phyloP scores from a whole-genome alignment of 2,329 filamentous ascomycete species.

The Nigrograna mackinnonii region DNA sequence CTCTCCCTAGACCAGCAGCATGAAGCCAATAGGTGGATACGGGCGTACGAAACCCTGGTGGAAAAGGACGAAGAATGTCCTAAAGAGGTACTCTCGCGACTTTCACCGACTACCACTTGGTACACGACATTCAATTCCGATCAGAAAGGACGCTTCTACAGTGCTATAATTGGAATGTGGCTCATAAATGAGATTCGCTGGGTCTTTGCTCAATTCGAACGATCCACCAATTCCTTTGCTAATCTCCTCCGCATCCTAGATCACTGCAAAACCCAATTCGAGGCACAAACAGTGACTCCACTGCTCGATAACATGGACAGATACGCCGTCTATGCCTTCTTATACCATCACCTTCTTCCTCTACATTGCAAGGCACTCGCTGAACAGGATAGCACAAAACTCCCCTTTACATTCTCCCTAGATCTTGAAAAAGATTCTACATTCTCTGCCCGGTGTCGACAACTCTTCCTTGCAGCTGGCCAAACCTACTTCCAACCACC shows the following conservation, averaged over 20 bases:
- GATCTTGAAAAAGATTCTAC: constrained; percentile 5
- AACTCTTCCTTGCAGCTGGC: constrained; percentile 19
- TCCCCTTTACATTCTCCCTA: constrained; percentile 21
- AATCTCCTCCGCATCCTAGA: constrained; percentile 9
- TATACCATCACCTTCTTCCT: constrained; percentile 28
- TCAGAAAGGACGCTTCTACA: constrained; percentile 25
- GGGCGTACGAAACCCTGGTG: constrained; percentile 5
- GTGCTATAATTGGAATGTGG: constrained; percentile 23
- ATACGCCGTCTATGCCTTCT: constrained; percentile 21
- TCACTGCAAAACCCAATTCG: constrained; percentile 3
- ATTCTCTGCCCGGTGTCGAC: constrained; percentile 13
- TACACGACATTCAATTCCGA: constrained; percentile 18
- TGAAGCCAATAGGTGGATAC: constrained; percentile 5
- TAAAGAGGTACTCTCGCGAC: constrained; percentile 5
- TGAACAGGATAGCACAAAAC: constrained; percentile 14
- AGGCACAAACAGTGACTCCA: constrained; percentile 2
- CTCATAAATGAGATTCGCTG: constrained; percentile 27
- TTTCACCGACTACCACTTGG: constrained; percentile 2
- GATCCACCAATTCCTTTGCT: constrained; percentile 5
- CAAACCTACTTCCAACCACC: constrained; percentile 28
- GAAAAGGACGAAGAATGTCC: constrained; percentile 7
- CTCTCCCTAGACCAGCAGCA: constrained; percentile 11
- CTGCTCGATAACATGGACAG: constrained; percentile 23
- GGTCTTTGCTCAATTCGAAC: constrained; percentile 19
- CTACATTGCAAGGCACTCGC: constrained; percentile 15